Evolutionary conservation across 805 yeast genomes (phyloP).

Genomic region (Candida cerambycidarum): DNA sequence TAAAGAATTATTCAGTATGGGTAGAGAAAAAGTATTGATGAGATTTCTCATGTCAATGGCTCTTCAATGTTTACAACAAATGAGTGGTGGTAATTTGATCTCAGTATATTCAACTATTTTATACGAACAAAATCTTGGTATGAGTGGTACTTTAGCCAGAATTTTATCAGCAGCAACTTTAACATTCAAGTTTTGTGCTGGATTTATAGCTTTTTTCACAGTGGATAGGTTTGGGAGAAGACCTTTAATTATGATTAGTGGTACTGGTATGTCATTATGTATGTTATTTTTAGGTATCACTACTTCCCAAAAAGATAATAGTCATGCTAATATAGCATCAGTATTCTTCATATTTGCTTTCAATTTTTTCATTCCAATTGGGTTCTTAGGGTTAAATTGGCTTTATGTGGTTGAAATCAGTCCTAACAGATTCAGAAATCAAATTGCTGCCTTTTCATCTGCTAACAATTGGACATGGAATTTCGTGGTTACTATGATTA

Average conservation of each 20-base stretch:
- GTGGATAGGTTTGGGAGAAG: slow-evolving; percentile 44
- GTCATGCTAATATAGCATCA: slow-evolving; percentile 5
- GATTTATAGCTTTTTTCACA: slow-evolving; percentile 41
- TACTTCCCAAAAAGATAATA: slow-evolving; percentile 27
- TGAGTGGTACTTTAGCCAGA: slow-evolving; percentile 38
- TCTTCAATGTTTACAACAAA: slow-evolving; percentile 46
- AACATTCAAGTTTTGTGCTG: slow-evolving; percentile 38
- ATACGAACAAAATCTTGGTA: slow-evolving; percentile 40
- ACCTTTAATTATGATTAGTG: slow-evolving; percentile 34
- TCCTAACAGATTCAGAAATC: slow-evolving; percentile 54
- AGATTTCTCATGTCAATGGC: slow-evolving; percentile 41
- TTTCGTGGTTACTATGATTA: slow-evolving; percentile 58
- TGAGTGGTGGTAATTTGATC: slow-evolving; percentile 47
- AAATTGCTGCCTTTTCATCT: slow-evolving; percentile 53
- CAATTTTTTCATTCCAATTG: slow-evolving; percentile 39
- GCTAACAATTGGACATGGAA: slow-evolving; percentile 58
- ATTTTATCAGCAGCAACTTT: slow-evolving; percentile 43
- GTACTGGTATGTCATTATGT: slow-evolving; percentile 39
- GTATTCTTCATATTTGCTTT: slow-evolving; percentile 50
- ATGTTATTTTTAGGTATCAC: slow-evolving; percentile 52
- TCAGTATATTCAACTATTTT: slow-evolving; percentile 40
- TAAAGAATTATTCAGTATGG: slow-evolving; percentile 34
- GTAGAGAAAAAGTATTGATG: slow-evolving; percentile 44
- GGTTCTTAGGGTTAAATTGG: slow-evolving; percentile 40
- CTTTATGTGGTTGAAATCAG: slow-evolving; percentile 56